Evolutionary conservation across 768 basidiomycete species (phyloP).

Genomic region (Daedaleopsis nitida): DNA sequence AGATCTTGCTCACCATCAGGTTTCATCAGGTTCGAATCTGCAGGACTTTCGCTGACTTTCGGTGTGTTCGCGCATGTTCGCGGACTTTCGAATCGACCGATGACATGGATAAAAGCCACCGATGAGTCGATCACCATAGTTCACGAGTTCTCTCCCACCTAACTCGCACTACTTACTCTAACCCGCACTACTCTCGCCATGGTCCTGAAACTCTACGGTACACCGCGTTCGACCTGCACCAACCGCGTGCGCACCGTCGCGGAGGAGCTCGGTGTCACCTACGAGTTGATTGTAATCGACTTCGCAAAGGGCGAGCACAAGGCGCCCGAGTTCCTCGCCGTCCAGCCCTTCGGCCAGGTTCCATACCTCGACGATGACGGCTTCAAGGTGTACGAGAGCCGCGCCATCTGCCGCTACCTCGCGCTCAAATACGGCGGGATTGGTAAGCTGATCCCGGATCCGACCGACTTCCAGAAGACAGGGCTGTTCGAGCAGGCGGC

Average conservation of each 20-base stretch:
- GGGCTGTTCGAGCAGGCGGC: slow-evolving; percentile 44
- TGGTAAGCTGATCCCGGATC: slow-evolving; percentile 52
- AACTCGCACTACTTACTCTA: too few relatives aligned
- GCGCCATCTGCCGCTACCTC: slow-evolving; percentile 64
- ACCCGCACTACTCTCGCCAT: slow-evolving; percentile 23
- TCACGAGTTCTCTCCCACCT: background rate
- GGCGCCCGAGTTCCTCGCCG: slow-evolving; percentile 38
- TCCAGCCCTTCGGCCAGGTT: slow-evolving; percentile 70
- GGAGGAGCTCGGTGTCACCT: slow-evolving; percentile 58
- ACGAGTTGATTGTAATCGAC: slow-evolving; percentile 49
- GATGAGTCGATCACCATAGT: background rate
- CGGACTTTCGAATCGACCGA: too few relatives aligned
- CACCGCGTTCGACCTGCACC: slow-evolving; percentile 46
- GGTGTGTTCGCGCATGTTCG: too few relatives aligned
- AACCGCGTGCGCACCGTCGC: slow-evolving; percentile 51
- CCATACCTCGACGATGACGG: slow-evolving; percentile 63
- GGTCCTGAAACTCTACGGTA: slow-evolving; percentile 39
- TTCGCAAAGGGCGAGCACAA: slow-evolving; percentile 48
- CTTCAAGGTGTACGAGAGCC: slow-evolving; percentile 62
- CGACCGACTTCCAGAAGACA: slow-evolving; percentile 33
- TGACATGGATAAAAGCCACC: background rate
- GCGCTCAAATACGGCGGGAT: slow-evolving; percentile 49
- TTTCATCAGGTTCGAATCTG: too few relatives aligned
- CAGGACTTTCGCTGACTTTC: too few relatives aligned
- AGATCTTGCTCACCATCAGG: too few relatives aligned